Conservation (phyloP, 1,284 basidiomycete genomes). For the Tranzscheliella williamsii region DNA sequence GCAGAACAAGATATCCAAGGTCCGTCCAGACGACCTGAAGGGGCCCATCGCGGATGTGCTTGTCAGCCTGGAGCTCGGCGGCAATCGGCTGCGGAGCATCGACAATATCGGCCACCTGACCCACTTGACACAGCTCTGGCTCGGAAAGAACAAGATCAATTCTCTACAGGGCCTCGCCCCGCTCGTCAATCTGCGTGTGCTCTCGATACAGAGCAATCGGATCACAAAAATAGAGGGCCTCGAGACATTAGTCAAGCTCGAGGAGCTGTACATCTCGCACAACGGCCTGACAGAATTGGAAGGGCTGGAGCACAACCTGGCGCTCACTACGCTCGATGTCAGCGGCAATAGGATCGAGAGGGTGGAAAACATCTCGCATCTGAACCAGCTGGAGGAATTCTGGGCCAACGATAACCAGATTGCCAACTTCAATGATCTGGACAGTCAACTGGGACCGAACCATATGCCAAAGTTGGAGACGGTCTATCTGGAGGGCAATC, state of each 20-base stretch:
- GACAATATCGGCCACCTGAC: slow-evolving; percentile 81
- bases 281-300: slow-evolving; percentile 86
- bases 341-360: slow-evolving; percentile 80
- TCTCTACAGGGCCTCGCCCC: slow-evolving; percentile 31
- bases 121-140: slow-evolving; percentile 88
- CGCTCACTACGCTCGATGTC: slow-evolving; percentile 83
- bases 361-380: slow-evolving; percentile 79
- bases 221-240: slow-evolving; percentile 85
- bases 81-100: slow-evolving; percentile 86
- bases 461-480: slow-evolving; percentile 71
- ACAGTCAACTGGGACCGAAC: slow-evolving; percentile 73
- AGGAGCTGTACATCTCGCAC: slow-evolving; percentile 92
- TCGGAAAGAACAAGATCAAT: slow-evolving; percentile 72
- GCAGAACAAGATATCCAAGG: slow-evolving; percentile 88
- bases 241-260: slow-evolving; percentile 65
- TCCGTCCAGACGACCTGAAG: slow-evolving; percentile 68
- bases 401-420: slow-evolving; percentile 94
- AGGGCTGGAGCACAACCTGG: slow-evolving; percentile 69
- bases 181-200: slow-evolving; percentile 55
- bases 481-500: slow-evolving; percentile 92
- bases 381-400: slow-evolving; percentile 79
- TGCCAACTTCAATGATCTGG: slow-evolving; percentile 70
- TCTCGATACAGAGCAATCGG: slow-evolving; percentile 84
- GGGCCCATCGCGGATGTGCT: slow-evolving; percentile 69
- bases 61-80: slow-evolving; percentile 85